Conservation (phyloP, 495 filamentous ascomycete species). For the Massariosphaeria phaeospora region DNA sequence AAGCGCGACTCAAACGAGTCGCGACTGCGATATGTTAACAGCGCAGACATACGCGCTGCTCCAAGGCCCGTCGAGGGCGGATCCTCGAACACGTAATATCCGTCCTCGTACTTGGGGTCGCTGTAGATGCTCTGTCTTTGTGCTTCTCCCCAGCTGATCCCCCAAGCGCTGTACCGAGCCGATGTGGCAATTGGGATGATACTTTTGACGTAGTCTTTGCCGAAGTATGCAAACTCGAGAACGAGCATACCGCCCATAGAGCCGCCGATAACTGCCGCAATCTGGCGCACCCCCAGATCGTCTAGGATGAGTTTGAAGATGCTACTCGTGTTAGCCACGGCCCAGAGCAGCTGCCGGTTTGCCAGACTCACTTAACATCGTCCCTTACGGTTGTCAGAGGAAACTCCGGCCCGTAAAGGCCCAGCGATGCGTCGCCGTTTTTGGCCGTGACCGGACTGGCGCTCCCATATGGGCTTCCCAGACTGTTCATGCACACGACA, state of each 20-base stretch:
- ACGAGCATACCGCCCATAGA: constrained; percentile 98
- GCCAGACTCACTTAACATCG: constrained; percentile 69
- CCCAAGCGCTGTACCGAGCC: constrained; percentile 94
- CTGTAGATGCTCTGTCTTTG: constrained; percentile 97
- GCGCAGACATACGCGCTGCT: constrained; percentile 91
- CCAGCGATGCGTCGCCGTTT: constrained; percentile 68
- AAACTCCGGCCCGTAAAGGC: constrained; percentile 89
- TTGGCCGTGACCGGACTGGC: constrained; percentile 90
- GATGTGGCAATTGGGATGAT: constrained; percentile 96
- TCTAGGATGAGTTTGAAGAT: constrained; percentile 90
- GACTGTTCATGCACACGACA: constrained; percentile 89
- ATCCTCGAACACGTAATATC: constrained; percentile 71
- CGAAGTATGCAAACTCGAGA: constrained; percentile 94
- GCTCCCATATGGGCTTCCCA: constrained; percentile 94
- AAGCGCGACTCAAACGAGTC: constrained; percentile 96
- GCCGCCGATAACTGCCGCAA: constrained; percentile 90
- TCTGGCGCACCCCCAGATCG: constrained; percentile 76
- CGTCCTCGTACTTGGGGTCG: constrained; percentile 96
- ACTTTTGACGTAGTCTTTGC: constrained; percentile 83
- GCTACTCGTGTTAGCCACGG: constrained; percentile 41
- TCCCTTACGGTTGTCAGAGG: constrained; percentile 91
- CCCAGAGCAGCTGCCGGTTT: not conserved
- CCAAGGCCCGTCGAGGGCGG: constrained; percentile 82
- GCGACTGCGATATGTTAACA: constrained; percentile 90
- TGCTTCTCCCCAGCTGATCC: constrained; percentile 97